Evolutionary conservation across 176 grass and related monocot species (phyloP).

Genomic region (Phoenix roebelenii): DNA sequence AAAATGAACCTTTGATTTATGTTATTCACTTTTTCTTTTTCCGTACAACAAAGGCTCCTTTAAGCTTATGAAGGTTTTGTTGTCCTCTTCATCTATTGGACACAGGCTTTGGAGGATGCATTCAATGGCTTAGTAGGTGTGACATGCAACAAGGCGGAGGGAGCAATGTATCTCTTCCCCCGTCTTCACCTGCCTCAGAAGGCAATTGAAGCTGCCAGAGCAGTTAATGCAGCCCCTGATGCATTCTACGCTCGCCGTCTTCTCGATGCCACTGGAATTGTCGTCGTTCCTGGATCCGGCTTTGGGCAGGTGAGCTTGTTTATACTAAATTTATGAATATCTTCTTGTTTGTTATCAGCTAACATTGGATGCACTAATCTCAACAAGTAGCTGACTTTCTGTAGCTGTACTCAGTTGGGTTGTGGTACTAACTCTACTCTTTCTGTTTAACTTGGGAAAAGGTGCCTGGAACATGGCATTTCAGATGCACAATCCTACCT

Average conservation of each 20-base stretch:
- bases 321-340: too few species aligned
- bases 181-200: conserved; percentile 62
- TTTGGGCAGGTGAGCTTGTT: conserved; percentile 66
- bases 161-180: conserved; percentile 98
- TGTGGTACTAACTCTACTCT: background rate
- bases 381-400: too few species aligned
- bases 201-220: conserved; percentile 64
- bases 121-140: conserved; percentile 89
- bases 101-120: conserved; percentile 89
- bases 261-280: conserved; percentile 81
- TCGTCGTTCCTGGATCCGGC: conserved; percentile 75
- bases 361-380: too few species aligned
- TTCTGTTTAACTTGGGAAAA: conserved; percentile 19
- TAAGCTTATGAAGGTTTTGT: too few species aligned
- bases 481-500: conserved; percentile 93
- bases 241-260: conserved; percentile 66
- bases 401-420: background rate
- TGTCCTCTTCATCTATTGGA: conserved; percentile 5
- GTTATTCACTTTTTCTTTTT: too few species aligned
- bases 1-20: too few species aligned
- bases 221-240: conserved; percentile 56
- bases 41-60: too few species aligned
- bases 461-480: conserved; percentile 92
- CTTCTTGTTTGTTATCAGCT: too few species aligned
- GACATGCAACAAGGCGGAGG: conserved; percentile 91